Conservation (phyloP, 805 yeast species). For the Sungouiella blattae region DNA sequence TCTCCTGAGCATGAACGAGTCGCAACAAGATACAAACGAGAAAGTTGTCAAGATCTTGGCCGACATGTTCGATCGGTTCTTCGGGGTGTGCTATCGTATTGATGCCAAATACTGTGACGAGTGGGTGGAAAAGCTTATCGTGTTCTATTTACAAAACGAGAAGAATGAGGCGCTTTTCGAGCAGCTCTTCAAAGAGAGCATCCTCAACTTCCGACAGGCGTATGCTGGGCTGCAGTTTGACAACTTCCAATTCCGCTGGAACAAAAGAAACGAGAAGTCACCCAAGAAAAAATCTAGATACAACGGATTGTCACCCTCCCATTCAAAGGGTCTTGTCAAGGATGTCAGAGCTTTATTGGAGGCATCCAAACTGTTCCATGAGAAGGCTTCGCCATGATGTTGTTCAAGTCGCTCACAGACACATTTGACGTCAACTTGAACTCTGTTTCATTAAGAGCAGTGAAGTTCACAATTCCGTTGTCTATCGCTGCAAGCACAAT, state of each 20-base stretch:
- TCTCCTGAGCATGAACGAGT: conserved; percentile 4
- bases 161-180: conserved; percentile 3
- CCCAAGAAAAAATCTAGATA: too few species aligned
- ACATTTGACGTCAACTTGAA: conserved; percentile 30
- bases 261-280: not conserved
- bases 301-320: too few species aligned
- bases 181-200: conserved; percentile 5
- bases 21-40: conserved; percentile 4
- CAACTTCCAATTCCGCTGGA: not conserved
- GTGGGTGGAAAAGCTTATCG: conserved; percentile 9
- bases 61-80: conserved; percentile 12
- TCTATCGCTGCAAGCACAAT: conserved; percentile 70
- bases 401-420: conserved; percentile 5
- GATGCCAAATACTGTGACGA: conserved; percentile 10
- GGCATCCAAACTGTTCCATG: conserved; percentile 17
- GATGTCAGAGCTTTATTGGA: conserved; percentile 2
- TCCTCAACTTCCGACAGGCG: conserved; percentile 2
- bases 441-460: conserved; percentile 48
- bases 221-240: not conserved
- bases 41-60: conserved; percentile 6
- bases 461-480: conserved; percentile 69
- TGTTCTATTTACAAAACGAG: conserved; percentile 3
- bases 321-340: not conserved
- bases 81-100: conserved; percentile 9
- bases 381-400: conserved; percentile 4